Conservation (phyloP, 495 filamentous ascomycete species). For the Aspergillus panamensis region DNA sequence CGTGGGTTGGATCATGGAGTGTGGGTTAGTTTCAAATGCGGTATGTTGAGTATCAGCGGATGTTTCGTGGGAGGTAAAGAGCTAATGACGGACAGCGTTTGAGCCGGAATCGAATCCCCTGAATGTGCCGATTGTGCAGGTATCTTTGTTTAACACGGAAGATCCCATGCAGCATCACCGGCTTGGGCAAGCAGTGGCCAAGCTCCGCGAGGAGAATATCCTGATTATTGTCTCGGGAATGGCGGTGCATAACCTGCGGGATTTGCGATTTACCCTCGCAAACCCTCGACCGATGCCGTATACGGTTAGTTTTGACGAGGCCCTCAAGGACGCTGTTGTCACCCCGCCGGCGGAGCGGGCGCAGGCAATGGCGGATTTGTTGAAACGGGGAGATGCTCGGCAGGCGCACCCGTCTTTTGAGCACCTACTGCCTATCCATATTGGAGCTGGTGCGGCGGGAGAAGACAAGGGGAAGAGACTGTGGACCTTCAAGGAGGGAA, state of each 20-base stretch:
- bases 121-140: slow-evolving; percentile 74
- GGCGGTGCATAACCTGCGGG: slow-evolving; percentile 82
- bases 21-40: slow-evolving; percentile 67
- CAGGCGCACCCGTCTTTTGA: slow-evolving; percentile 78
- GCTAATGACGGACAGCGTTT: slow-evolving; percentile 49
- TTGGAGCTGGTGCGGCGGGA: slow-evolving; percentile 68
- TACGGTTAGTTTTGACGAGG: slow-evolving; percentile 71
- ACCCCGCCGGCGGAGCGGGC: slow-evolving; percentile 52
- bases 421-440: slow-evolving; percentile 74
- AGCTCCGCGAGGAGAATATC: slow-evolving; percentile 68
- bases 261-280: slow-evolving; percentile 48
- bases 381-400: slow-evolving; percentile 63
- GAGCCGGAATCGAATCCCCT: slow-evolving; percentile 69
- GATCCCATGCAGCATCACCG: slow-evolving; percentile 67
- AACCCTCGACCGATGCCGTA: slow-evolving; percentile 58
- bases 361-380: slow-evolving; percentile 54
- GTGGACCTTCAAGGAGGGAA: slow-evolving; percentile 64
- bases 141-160: slow-evolving; percentile 68
- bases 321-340: slow-evolving; percentile 66
- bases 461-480: slow-evolving; percentile 58
- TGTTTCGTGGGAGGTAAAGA: background rate
- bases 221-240: slow-evolving; percentile 78
- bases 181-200: slow-evolving; percentile 64
- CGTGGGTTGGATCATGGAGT: slow-evolving; percentile 81
- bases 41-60: slow-evolving; percentile 28